Percentiles rank a stretch among this genome's conserved stretches.
Evolutionary conservation across 1,284 basidiomycete genomes (phyloP).

Genomic region (Meripilus lineatus): DNA sequence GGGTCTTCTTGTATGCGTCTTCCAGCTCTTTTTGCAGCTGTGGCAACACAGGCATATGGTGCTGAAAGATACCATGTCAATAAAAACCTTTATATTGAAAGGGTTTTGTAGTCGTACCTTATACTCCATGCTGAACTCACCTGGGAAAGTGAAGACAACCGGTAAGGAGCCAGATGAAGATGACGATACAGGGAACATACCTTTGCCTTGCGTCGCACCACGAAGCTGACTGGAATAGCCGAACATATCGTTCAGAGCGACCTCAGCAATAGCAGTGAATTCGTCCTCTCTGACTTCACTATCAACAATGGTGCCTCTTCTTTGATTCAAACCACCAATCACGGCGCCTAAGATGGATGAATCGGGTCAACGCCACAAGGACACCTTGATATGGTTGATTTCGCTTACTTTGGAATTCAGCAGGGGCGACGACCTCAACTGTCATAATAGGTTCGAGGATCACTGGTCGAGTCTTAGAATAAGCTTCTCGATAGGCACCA

Average conservation of each 20-base stretch:
- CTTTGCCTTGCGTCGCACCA: slow-evolving; percentile 95
- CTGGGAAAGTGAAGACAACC: slow-evolving; percentile 5
- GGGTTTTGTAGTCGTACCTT: slow-evolving; percentile 63
- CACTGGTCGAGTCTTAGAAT: slow-evolving; percentile 71
- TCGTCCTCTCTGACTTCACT: slow-evolving; percentile 98
- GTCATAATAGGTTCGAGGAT: slow-evolving; percentile 98
- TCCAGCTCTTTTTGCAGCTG: slow-evolving; percentile 83
- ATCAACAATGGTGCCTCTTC: slow-evolving; percentile 93
- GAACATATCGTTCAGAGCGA: slow-evolving; percentile 98
- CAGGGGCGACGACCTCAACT: slow-evolving; percentile 94
- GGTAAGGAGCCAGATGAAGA: slow-evolving; percentile 16
- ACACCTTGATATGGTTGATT: neutral
- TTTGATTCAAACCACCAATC: slow-evolving; percentile 91
- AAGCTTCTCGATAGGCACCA: slow-evolving; percentile 92
- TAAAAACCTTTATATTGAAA: neutral
- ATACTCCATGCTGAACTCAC: slow-evolving; percentile 98
- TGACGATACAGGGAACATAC: no score
- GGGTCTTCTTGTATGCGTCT: slow-evolving; percentile 45
- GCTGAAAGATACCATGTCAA: slow-evolving; percentile 39
- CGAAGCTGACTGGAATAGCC: slow-evolving; percentile 92
- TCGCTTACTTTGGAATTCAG: slow-evolving; percentile 91
- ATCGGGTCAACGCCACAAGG: neutral
- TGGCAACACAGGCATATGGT: slow-evolving; percentile 84
- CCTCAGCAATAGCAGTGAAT: slow-evolving; percentile 90
- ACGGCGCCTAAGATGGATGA: slow-evolving; percentile 55